These are phyloP conservation scores for Pythium coloratum DNA, from an alignment of 352 stramenopile species.

Conservation along the genomic window DNA sequence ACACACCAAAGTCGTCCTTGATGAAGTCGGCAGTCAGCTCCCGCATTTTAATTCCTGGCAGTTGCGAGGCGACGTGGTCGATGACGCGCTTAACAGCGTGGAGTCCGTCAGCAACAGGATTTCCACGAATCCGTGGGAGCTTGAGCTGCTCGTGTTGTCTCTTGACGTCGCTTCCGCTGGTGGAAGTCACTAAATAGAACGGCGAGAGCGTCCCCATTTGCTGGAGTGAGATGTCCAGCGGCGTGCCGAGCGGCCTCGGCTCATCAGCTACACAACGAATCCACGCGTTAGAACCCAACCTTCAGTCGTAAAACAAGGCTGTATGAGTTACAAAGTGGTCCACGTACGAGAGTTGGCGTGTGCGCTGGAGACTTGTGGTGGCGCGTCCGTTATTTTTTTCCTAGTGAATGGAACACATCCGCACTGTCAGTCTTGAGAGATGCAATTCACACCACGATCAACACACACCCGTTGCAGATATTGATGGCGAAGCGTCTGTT, in stretches of 20 bases:
- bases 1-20: constrained; percentile 52
- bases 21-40: constrained; percentile 71
- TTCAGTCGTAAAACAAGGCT: background rate
- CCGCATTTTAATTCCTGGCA: constrained; percentile 55
- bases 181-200: constrained; percentile 27
- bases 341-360: constrained; percentile 2
- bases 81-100: constrained; percentile 52
- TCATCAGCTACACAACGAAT: constrained; percentile 5
- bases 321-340: background rate
- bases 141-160: constrained; percentile 27
- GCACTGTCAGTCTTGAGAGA: background rate
- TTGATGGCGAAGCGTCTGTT: constrained; percentile 72
- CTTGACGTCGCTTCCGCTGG: constrained; percentile 30
- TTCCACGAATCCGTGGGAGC: constrained; percentile 59
- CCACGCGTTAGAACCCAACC: background rate
- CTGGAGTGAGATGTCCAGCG: constrained; percentile 19
- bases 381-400: constrained; percentile 23
- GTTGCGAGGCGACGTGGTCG: constrained; percentile 62
- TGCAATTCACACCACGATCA: background rate
- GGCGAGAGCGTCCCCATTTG: constrained; percentile 27
- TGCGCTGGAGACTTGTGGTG: background rate
- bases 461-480: constrained; percentile 64
- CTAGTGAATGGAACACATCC: background rate
- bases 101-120: constrained; percentile 50
- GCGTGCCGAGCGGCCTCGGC: constrained; percentile 16